Conservation (phyloP, 2,329 filamentous ascomycete genomes). For the Diplodia scrobiculata region DNA sequence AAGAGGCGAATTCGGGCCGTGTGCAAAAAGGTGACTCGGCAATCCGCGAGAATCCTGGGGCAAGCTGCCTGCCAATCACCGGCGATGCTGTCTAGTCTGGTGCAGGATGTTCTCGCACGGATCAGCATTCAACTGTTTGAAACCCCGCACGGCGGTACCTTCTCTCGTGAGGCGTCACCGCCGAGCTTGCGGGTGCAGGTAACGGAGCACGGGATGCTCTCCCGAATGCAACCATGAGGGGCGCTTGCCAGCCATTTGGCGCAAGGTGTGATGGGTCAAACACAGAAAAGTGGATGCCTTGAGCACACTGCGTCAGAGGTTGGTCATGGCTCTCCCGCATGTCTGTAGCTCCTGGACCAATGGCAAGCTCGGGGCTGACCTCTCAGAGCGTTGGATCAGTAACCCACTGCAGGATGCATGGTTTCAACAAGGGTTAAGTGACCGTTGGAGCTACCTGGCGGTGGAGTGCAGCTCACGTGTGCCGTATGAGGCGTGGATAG, state of each 20-base stretch:
- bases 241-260: neutral
- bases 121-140: conserved; percentile 24
- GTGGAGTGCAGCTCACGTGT: conserved; percentile 24
- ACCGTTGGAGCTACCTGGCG: neutral
- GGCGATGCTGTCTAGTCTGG: neutral
- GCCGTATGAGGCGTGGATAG: conserved; percentile 4
- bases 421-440: conserved; percentile 3
- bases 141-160: conserved; percentile 1
- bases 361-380: neutral
- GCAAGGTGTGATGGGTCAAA: neutral
- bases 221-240: conserved; percentile 4
- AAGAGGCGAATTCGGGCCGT: conserved; percentile 9
- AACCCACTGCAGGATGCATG: conserved; percentile 9
- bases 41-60: neutral
- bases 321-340: neutral
- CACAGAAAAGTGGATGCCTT: conserved; percentile 1
- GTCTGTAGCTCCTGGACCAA: neutral
- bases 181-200: conserved; percentile 5
- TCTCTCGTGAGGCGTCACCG: conserved; percentile 20
- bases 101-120: conserved; percentile 1
- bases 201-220: conserved; percentile 6
- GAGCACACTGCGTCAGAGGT: conserved; percentile 11
- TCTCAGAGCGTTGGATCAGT: neutral
- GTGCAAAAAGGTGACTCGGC: neutral
- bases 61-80: conserved; percentile 1